Percentiles rank a stretch among this genome's conserved stretches.
Conservation (phyloP, 768 basidiomycete genomes). For the Boletus pseudo-olivaceus region DNA sequence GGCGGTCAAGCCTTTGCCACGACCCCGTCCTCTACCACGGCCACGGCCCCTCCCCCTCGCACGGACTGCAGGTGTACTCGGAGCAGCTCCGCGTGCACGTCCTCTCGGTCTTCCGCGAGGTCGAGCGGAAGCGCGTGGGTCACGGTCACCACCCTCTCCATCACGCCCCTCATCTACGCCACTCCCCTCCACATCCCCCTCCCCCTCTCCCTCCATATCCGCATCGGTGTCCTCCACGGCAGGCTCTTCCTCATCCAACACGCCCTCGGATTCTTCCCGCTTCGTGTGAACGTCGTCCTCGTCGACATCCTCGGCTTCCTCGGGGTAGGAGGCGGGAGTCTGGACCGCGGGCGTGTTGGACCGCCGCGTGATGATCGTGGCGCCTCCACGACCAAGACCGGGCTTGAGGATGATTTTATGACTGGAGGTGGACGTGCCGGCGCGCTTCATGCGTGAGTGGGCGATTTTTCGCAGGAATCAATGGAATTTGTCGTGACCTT, state of each 20-base stretch:
- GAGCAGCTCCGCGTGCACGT: slow-evolving; percentile 32
- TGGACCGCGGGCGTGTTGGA: slow-evolving; percentile 22
- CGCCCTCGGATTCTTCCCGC: slow-evolving; percentile 30
- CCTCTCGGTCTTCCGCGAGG: slow-evolving; percentile 38
- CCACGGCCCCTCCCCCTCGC: slow-evolving; percentile 37
- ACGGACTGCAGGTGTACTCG: slow-evolving; percentile 30
- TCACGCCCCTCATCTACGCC: slow-evolving; percentile 29
- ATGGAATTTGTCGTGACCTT: not conserved
- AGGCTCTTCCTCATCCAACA: slow-evolving; percentile 32
- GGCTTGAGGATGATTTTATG: slow-evolving; percentile 43
- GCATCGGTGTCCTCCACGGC: slow-evolving; percentile 23
- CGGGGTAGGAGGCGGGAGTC: slow-evolving; percentile 16
- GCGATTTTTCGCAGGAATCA: not conserved
- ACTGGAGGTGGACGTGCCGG: slow-evolving; percentile 16
- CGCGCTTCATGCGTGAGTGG: slow-evolving; percentile 20
- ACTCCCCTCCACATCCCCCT: slow-evolving; percentile 32
- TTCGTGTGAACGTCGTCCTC: slow-evolving; percentile 28
- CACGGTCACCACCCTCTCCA: slow-evolving; percentile 35
- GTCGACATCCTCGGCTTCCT: slow-evolving; percentile 21
- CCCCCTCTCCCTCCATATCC: slow-evolving; percentile 26
- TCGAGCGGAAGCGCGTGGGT: slow-evolving; percentile 30
- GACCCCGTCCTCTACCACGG: slow-evolving; percentile 40
- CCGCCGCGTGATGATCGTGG: slow-evolving; percentile 24
- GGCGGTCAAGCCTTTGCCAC: slow-evolving; percentile 31
- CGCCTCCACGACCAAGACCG: slow-evolving; percentile 28